These are phyloP conservation scores for Bauhinia variegata DNA, from an alignment of 306 rosid species.

Conservation along the genomic window DNA sequence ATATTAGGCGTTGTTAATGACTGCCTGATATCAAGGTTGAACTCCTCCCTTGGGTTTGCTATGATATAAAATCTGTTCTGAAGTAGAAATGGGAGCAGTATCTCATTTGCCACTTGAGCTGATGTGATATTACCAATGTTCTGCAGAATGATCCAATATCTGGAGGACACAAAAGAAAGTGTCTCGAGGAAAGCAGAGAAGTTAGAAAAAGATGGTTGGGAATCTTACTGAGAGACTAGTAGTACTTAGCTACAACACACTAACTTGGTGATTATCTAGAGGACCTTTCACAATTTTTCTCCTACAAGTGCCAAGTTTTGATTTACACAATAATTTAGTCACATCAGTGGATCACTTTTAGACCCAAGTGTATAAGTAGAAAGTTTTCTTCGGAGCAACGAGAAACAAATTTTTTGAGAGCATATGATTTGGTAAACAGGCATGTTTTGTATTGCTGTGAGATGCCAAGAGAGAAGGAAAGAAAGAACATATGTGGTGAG, in stretches of 20 bases:
- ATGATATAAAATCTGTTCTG: not conserved
- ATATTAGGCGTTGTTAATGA: slow-evolving; percentile 52
- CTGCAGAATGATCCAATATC: slow-evolving; percentile 79
- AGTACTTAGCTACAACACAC: slow-evolving; percentile 24
- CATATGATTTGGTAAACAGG: not conserved
- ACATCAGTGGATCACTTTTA: not conserved
- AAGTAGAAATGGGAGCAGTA: no score
- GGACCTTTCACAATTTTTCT: slow-evolving; percentile 21
- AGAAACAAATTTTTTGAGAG: no score
- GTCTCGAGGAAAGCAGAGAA: slow-evolving; percentile 73
- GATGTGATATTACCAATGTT: slow-evolving; percentile 9
- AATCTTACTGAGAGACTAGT: slow-evolving; percentile 48
- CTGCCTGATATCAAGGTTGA: slow-evolving; percentile 62
- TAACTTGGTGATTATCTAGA: slow-evolving; percentile 13
- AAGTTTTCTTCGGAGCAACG: slow-evolving; percentile 14
- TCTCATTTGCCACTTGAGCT: slow-evolving; percentile 16
- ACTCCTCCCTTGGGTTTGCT: not conserved
- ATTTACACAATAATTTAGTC: not conserved
- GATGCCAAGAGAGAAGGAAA: slow-evolving; percentile 1
- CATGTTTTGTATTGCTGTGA: slow-evolving; percentile 1
- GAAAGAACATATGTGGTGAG: no score
- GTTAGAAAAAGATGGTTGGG: slow-evolving; percentile 69
- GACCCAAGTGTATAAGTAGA: slow-evolving; percentile 8
- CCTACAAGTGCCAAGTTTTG: slow-evolving; percentile 25
- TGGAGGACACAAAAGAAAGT: slow-evolving; percentile 60